A percentile compares a stretch with the other conserved stretches of the same genome.
Conservation (phyloP, 169 alveolate species). For the Besnoitia besnoiti region DNA sequence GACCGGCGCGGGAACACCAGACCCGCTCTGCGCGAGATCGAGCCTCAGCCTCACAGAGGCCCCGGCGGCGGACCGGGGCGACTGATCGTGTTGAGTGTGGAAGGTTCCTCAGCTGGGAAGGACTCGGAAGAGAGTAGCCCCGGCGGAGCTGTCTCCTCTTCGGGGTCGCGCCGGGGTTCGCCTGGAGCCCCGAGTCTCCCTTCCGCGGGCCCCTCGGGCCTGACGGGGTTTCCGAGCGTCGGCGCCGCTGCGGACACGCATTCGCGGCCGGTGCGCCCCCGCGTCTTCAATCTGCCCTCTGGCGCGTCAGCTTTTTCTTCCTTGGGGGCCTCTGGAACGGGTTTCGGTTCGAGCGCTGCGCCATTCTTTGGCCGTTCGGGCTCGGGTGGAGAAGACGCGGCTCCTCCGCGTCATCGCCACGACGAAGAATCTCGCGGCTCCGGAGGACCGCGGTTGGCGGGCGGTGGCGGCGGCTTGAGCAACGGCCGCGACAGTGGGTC, state of each 20-base stretch:
- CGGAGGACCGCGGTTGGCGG: not conserved
- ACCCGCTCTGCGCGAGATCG: too few relatives aligned
- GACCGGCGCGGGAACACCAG: too few relatives aligned
- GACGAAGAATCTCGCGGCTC: not conserved
- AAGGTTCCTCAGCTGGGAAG: too few relatives aligned
- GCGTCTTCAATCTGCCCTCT: not conserved
- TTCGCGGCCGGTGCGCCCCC: not conserved
- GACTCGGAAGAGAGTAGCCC: too few relatives aligned
- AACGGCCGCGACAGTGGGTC: not conserved
- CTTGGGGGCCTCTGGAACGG: not conserved
- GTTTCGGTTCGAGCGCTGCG: not conserved
- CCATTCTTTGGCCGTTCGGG: not conserved
- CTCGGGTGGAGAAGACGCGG: not conserved
- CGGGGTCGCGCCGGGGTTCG: too few relatives aligned
- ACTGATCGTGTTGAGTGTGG: too few relatives aligned
- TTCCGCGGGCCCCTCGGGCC: not conserved
- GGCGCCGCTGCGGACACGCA: not conserved
- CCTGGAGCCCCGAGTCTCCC: not conserved
- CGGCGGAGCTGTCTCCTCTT: too few relatives aligned
- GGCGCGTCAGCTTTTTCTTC: not conserved
- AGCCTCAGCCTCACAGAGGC: too few relatives aligned
- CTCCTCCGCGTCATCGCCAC: not conserved
- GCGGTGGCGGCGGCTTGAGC: conserved; percentile 1
- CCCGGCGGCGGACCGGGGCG: too few relatives aligned
- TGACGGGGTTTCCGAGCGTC: not conserved